phyloP scores from a whole-genome alignment of 768 basidiomycete species.

The Mycena haematopus region DNA sequence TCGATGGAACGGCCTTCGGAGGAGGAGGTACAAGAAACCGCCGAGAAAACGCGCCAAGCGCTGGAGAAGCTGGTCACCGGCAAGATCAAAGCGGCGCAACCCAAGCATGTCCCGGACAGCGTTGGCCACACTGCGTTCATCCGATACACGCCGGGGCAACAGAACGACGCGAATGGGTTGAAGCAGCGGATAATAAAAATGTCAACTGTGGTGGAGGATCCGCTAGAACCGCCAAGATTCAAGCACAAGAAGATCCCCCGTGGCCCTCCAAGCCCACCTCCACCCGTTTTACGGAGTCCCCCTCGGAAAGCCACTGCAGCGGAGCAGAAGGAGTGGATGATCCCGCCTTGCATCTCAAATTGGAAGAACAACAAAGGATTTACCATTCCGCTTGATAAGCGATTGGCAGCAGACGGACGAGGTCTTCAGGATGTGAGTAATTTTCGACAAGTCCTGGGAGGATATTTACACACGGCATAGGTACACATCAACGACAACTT shows the following conservation, averaged over 20 bases:
- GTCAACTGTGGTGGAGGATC: conserved; percentile 97
- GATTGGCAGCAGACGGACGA: conserved; percentile 96
- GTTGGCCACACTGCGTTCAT: conserved; percentile 89
- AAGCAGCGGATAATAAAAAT: conserved; percentile 99
- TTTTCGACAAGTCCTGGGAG: not conserved
- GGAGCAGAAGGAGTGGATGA: conserved; percentile 99
- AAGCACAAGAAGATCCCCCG: conserved; percentile 99
- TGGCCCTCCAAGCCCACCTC: conserved; percentile 95
- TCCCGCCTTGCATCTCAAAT: conserved; percentile 98
- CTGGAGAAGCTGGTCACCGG: conserved; percentile 93
- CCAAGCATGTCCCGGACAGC: conserved; percentile 89
- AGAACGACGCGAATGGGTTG: conserved; percentile 67
- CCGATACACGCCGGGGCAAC: conserved; percentile 95
- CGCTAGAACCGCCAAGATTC: conserved; percentile 94
- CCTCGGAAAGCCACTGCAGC: conserved; percentile 95
- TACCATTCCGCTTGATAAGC: conserved; percentile 97
- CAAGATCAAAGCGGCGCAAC: conserved; percentile 98
- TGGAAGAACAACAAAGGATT: conserved; percentile 99
- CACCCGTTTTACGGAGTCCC: conserved; percentile 93
- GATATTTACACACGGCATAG: conserved; percentile 47
- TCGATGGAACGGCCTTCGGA: conserved; percentile 93
- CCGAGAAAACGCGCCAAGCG: conserved; percentile 89
- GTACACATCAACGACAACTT: conserved; percentile 99
- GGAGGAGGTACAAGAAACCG: conserved; percentile 88
- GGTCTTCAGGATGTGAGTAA: conserved; percentile 92